Base-by-base conservation (phyloP, 2,329 filamentous ascomycete species). In the Bretziella fagacearum region DNA sequence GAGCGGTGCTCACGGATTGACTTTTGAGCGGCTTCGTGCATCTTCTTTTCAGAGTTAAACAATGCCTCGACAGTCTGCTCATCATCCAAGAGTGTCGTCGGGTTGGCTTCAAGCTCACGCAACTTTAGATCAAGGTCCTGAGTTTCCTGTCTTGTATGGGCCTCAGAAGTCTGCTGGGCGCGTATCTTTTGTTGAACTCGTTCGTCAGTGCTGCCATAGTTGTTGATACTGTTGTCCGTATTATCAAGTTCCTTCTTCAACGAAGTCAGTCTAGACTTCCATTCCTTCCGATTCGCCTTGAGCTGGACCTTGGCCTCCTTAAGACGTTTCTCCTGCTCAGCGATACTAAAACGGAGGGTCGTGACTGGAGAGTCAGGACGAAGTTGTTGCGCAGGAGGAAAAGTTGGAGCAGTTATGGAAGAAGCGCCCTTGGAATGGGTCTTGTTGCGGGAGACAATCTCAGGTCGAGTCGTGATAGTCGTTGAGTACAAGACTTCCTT, bases 361-460 rank as follows among this genome's bases (percentile, higher is more conserved):
- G 81, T 84, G 7, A 76, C 77, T 2, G 83, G 83, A 10, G 82
- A 87, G 52, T 83, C 79, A 22, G 82, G 81, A 42, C 80, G 76
- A 27, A 81, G 70, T 15, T 74, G 72, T 49, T 76, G 72, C 56
- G 78, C 76, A 26, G 48, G 37, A 10, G 50, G 59, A 57, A 20
- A 54, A 55, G 48, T 53, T 57, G 50, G 59, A 32, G 30, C 37
- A 6, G 37, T 32, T 22, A 35, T 25, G 10, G 17, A 23, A 58
- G 23, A 58, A 52, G 17, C 61, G 54, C 18, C 61, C 57, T 62
- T 57, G 22, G 40, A 11, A n/a, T 26, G 18, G 35, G 63, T 58
- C 22, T 44, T 44, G 41, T 17, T 46, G 46, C 58, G 60, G 47
- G 61, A 64, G n/a, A 18, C 17, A 33, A 7, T 30, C 26, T 43